Percentiles rank a stretch among this genome's conserved stretches.
phyloP scores from a whole-genome alignment of 106 monocot genomes.

The Amphibolis antarctica region DNA sequence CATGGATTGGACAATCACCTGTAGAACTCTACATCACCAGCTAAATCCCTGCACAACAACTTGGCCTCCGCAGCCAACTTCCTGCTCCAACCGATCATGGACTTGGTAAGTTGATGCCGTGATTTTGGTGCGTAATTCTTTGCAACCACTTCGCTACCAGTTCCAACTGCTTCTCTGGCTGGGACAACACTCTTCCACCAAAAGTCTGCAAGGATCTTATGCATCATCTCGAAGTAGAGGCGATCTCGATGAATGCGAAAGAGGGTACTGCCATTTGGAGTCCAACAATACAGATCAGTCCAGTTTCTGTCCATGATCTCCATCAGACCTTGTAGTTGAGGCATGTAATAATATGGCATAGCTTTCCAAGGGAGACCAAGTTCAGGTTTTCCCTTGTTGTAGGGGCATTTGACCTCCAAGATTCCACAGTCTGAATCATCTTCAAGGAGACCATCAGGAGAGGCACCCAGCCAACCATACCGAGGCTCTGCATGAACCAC shows the following conservation, averaged over 20 bases:
- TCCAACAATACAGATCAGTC: constrained; percentile 98
- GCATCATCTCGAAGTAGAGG: constrained; percentile 71
- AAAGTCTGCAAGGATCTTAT: constrained; percentile 48
- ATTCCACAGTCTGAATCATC: constrained; percentile 48
- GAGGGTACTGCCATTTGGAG: constrained; percentile 65
- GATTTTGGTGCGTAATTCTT: constrained; percentile 38
- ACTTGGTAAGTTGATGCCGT: constrained; percentile 48
- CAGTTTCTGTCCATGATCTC: constrained; percentile 92
- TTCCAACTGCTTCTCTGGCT: constrained; percentile 43
- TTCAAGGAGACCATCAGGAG: constrained; percentile 73
- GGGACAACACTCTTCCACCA: constrained; percentile 89
- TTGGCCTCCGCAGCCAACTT: constrained; percentile 53
- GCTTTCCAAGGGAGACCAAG: constrained; percentile 67
- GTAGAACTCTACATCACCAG: constrained; percentile 77
- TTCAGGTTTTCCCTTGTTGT: constrained; percentile 86
- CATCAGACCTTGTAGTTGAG: constrained; percentile 97
- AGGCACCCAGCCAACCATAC: constrained; percentile 78
- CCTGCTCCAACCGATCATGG: constrained; percentile 45
- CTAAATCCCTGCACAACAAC: constrained; percentile 69
- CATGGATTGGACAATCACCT: constrained; percentile 57
- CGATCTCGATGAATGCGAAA: constrained; percentile 59
- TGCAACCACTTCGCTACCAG: constrained; percentile 38
- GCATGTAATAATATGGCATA: constrained; percentile 93
- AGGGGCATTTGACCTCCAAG: constrained; percentile 95
- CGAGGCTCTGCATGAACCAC: constrained; percentile 49